These are phyloP conservation scores for Kodamaea sp. DNA, from an alignment of 1,139 yeast genomes.

Conservation along the genomic window DNA sequence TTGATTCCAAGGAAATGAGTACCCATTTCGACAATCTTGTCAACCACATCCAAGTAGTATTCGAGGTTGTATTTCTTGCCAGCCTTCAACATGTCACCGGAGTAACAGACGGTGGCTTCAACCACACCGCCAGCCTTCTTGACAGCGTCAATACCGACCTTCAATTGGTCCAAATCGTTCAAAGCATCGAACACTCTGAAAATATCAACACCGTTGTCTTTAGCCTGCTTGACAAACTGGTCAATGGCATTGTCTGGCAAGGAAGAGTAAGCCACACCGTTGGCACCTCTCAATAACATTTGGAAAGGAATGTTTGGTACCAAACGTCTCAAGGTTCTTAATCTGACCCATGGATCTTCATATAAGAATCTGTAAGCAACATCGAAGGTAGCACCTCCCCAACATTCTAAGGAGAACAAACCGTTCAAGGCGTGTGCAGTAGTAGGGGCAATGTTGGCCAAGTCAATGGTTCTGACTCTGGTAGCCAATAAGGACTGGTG, in stretches of 20 bases:
- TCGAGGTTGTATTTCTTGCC: slow-evolving; percentile 94
- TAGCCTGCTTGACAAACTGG: slow-evolving; percentile 92
- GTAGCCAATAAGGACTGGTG: slow-evolving; percentile 98
- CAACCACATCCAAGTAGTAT: slow-evolving; percentile 82
- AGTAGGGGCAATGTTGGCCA: slow-evolving; percentile 87
- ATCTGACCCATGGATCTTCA: slow-evolving; percentile 98
- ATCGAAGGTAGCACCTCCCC: slow-evolving; percentile 99
- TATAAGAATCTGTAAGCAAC: slow-evolving; percentile 97
- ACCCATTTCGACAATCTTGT: slow-evolving; percentile 86
- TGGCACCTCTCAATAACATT: slow-evolving; percentile 98
- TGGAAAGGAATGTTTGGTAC: slow-evolving; percentile 99
- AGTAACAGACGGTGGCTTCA: slow-evolving; percentile 97
- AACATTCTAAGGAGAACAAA: slow-evolving; percentile 94
- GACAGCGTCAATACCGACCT: slow-evolving; percentile 97
- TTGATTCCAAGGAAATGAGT: slow-evolving; percentile 96
- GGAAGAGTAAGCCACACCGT: slow-evolving; percentile 97
- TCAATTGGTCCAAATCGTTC: slow-evolving; percentile 92
- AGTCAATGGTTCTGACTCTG: slow-evolving; percentile 91
- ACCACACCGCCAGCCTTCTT: slow-evolving; percentile 98
- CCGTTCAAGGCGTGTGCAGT: slow-evolving; percentile 90
- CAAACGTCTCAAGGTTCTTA: slow-evolving; percentile 78
- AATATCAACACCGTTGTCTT: slow-evolving; percentile 93
- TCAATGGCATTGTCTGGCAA: slow-evolving; percentile 98
- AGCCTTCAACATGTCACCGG: slow-evolving; percentile 96
- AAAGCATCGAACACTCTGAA: slow-evolving; percentile 97